Evolutionary conservation across 805 yeast genomes (phyloP).

Genomic region (Kodamaea hsintzibuensis): DNA sequence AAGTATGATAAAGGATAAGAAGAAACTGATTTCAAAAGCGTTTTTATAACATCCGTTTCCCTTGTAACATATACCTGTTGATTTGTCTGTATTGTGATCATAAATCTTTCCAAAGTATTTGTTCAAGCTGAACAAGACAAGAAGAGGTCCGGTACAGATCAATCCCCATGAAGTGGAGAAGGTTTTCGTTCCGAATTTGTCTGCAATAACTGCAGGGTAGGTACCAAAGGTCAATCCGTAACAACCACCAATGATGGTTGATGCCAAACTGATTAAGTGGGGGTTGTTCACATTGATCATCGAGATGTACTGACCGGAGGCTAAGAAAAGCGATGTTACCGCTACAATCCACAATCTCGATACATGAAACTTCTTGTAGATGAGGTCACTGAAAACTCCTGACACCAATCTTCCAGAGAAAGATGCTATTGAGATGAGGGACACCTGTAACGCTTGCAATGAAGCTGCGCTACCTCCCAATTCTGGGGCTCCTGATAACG

Average conservation of each 20-base stretch:
- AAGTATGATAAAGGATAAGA: constrained; percentile 28
- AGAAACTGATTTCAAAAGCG: constrained; percentile 35
- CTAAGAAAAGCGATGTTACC: constrained; percentile 38
- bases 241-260: constrained; percentile 59
- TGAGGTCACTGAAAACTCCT: constrained; percentile 65
- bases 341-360: constrained; percentile 70
- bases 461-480: constrained; percentile 32
- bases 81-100: constrained; percentile 43
- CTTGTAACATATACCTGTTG: constrained; percentile 38
- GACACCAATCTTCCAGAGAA: constrained; percentile 64
- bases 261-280: constrained; percentile 46
- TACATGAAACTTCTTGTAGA: constrained; percentile 49
- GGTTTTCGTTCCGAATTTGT: constrained; percentile 62
- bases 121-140: constrained; percentile 54
- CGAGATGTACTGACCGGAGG: constrained; percentile 39
- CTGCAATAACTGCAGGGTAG: constrained; percentile 75
- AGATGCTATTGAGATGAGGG: constrained; percentile 62
- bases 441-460: constrained; percentile 71
- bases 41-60: constrained; percentile 41
- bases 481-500: constrained; percentile 7
- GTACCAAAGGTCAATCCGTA: constrained; percentile 75
- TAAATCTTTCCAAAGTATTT: constrained; percentile 57
- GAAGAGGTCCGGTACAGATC: constrained; percentile 67
- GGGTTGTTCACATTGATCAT: constrained; percentile 27
- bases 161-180: constrained; percentile 80